phyloP scores from a whole-genome alignment of 2,329 filamentous ascomycete genomes.

The Huntiella abstrusa region DNA sequence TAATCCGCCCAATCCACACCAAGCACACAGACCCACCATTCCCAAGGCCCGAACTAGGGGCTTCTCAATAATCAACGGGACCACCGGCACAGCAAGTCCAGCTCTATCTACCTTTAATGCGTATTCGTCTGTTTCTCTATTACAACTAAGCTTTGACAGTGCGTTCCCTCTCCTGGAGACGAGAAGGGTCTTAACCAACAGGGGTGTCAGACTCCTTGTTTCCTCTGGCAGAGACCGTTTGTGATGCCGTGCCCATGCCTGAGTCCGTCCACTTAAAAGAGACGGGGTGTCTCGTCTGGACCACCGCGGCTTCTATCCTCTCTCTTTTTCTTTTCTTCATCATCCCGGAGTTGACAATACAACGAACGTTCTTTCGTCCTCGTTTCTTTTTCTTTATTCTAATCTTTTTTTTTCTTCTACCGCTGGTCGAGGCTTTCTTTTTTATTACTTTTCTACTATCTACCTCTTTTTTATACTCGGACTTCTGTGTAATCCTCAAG shows the following conservation, averaged over 20 bases:
- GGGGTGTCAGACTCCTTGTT: background rate
- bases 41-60: too few species aligned
- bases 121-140: too few species aligned
- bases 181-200: background rate
- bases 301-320: background rate
- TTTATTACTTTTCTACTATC: slow-evolving; percentile 7
- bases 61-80: too few species aligned
- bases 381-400: slow-evolving; percentile 6
- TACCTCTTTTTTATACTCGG: slow-evolving; percentile 2
- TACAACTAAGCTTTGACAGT: background rate
- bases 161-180: background rate
- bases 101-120: too few species aligned
- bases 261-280: background rate
- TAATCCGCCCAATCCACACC: too few species aligned
- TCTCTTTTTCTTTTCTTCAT: slow-evolving; percentile 7
- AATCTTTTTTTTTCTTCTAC: slow-evolving; percentile 9
- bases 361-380: slow-evolving; percentile 10
- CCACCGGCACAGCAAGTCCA: too few species aligned
- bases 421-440: slow-evolving; percentile 11
- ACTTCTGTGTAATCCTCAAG: slow-evolving; percentile 1
- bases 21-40: too few species aligned
- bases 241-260: background rate
- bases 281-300: background rate
- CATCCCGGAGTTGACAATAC: slow-evolving; percentile 10
- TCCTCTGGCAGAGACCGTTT: background rate